Base-by-base conservation (phyloP, 2,329 filamentous ascomycete genomes). In the Didymella segeticola region DNA sequence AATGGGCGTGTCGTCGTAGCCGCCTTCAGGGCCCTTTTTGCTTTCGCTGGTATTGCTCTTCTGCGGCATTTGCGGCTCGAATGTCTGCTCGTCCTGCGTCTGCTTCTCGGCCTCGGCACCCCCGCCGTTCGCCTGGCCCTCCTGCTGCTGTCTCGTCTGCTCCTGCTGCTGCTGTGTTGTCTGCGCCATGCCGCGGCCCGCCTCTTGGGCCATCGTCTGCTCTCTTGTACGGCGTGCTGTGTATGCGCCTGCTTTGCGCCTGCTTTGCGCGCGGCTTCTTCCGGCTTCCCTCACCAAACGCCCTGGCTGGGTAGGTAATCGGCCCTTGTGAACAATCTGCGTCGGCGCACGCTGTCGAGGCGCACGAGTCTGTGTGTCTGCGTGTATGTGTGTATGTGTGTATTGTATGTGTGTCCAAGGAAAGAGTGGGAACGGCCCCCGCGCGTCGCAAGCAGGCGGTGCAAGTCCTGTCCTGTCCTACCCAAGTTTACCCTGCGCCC, bases 1-100 rank as follows among this genome's bases (percentile, higher is more conserved):
- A 8, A 96, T 80, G 1, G 91, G 90, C 0, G 91, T 96, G 29
- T 79, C 74, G 74, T 96, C 92, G 72, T 86, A 95, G 27, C 92
- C 92, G 25, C 92, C 92, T 0, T 88, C 83, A 0, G 90, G 90
- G 37, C 73, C 73, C 59, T 73, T 73, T 23, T 68, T 54, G 41
- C 57, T 70, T 53, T 68, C 68, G 58, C 57, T 67, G 39, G 61
- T 60, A 45, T 30, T 52, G 34, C 62, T 70, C 61, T 68, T 71
- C 54, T 62, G 57, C 12, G 66, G 69, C 57, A 60, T 64, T 15
- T 50, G 55, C 15, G 45, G 26, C 43, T 43, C 43, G 14, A 48
- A 43, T 4, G 38, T 31, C 26, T 43, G 45, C 43, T 29, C 36
- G 22, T 42, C 60, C 8, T 45, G 47, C 52, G 61, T 63, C 43